A percentile compares a stretch with the other conserved stretches of the same genome.
Evolutionary conservation across 2,329 filamentous ascomycete species (phyloP).

Genomic region (Colletotrichum eremochloae): DNA sequence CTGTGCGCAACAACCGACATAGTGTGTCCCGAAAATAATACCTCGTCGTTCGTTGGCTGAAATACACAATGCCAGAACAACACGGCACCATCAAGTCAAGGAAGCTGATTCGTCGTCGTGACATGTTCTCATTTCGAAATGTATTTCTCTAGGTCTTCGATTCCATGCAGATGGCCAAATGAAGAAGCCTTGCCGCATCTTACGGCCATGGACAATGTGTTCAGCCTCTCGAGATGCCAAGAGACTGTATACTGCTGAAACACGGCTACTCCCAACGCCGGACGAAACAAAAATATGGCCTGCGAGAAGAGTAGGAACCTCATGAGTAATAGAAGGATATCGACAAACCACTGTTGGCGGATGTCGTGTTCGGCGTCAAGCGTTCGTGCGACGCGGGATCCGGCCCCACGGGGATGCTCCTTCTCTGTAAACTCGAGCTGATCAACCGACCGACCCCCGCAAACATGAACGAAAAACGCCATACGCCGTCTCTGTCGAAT

Average conservation of each 20-base stretch:
- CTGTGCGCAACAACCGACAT: background rate
- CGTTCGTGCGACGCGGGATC: slow-evolving; percentile 21
- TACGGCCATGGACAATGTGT: background rate
- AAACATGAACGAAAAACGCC: slow-evolving; percentile 25
- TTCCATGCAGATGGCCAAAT: background rate
- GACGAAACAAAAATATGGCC: slow-evolving; percentile 25
- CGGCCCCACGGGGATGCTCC: slow-evolving; percentile 9
- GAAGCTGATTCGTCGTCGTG: background rate
- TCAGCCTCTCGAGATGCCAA: background rate
- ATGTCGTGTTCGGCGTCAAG: background rate
- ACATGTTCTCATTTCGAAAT: slow-evolving; percentile 2
- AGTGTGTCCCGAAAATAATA: background rate
- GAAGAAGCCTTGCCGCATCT: background rate
- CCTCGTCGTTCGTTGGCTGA: no score
- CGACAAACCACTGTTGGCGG: background rate
- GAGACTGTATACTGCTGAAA: slow-evolving; percentile 25
- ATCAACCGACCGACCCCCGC: background rate
- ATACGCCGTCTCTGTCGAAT: slow-evolving; percentile 35
- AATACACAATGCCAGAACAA: no score
- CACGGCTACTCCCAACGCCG: slow-evolving; percentile 38
- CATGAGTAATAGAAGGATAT: background rate
- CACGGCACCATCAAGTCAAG: background rate
- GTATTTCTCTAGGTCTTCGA: background rate
- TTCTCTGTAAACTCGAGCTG: slow-evolving; percentile 11
- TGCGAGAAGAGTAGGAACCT: slow-evolving; percentile 12